Base-by-base conservation (phyloP, 352 stramenopile species). In the Phytophthora citricola region DNA sequence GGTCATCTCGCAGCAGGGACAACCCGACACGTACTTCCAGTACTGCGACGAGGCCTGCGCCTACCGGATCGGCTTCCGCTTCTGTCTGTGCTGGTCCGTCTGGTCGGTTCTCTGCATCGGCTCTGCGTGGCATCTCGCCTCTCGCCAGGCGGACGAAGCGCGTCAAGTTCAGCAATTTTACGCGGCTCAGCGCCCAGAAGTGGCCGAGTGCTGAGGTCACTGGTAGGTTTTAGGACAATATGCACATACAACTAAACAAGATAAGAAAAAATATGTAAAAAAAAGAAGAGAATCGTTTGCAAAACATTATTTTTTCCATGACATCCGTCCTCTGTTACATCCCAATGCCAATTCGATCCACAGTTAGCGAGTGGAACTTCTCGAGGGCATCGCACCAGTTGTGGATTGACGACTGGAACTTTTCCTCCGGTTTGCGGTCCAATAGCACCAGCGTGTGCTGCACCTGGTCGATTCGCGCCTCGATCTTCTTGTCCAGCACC, bases 381-480 rank as follows among this genome's bases (percentile, higher is more conserved):
- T 93, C 79, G n/a, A 93, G 51, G 12, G 76, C 81, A 40, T 90
- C 79, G 43, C 84, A 91, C 84, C 84, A 91, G 24, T 64, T 75
- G 48, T 79, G 38, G 26, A 93, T 75, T 17, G 84, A 83, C 38
- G 75, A 69, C 65, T 90, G 84, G 57, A 93, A 91, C 64, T 91
- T 93, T 36, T 80, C 79, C 27, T 90, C 82, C 1, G 80, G 78
- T 55, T 87, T 89, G 49, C 71, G 69, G 49, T 91, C 79, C 39
- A 88, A 45, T 8, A 95, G 73, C 57, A 94, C 81, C 29, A 95
- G 73, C 40, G 81, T 92, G 60, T 93, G 86, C 36, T 81, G 66
- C 17, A 94, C 73, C 63, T 98, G 93, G 75, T 99, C 96, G 71
- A 99, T 98, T 26, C 81, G 75, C 9, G 92, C 95, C 24, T 96